Percentiles rank a stretch among this genome's conserved stretches.
Evolutionary conservation across 768 basidiomycete genomes (phyloP).

Genomic region (Tricholoma saponaceum): DNA sequence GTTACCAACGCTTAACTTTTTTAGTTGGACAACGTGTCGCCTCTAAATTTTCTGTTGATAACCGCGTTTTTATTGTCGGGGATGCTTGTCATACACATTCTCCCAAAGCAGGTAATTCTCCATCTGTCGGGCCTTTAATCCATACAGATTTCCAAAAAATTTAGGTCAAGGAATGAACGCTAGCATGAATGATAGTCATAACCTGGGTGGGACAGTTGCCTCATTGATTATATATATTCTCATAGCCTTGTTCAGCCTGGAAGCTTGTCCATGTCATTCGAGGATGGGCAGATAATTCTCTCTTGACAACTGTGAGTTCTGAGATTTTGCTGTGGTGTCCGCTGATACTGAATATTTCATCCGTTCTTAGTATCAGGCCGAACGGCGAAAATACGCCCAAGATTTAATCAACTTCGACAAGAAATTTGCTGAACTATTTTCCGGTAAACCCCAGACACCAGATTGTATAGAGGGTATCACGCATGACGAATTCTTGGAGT

Average conservation of each 20-base stretch:
- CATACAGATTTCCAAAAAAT: background rate
- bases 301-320: conserved; percentile 49
- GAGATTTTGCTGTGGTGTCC: background rate
- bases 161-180: conserved; percentile 76
- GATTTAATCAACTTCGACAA: conserved; percentile 73
- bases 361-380: conserved; percentile 53
- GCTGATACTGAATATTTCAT: background rate
- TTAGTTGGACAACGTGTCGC: conserved; percentile 75
- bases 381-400: conserved; percentile 64
- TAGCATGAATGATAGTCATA: conserved; percentile 72
- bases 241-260: conserved; percentile 38
- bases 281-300: conserved; percentile 44
- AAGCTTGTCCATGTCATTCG: conserved; percentile 55
- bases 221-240: background rate
- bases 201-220: conserved; percentile 42
- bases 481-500: conserved; percentile 49
- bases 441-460: conserved; percentile 55
- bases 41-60: conserved; percentile 51
- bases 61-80: conserved; percentile 72
- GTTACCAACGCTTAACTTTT: background rate
- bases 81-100: conserved; percentile 73
- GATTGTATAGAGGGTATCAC: conserved; percentile 46
- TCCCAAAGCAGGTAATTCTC: conserved; percentile 52
- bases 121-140: background rate
- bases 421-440: conserved; percentile 61